Base-by-base conservation (phyloP, 148 eudicot genomes). In the Selenicereus undatus region DNA sequence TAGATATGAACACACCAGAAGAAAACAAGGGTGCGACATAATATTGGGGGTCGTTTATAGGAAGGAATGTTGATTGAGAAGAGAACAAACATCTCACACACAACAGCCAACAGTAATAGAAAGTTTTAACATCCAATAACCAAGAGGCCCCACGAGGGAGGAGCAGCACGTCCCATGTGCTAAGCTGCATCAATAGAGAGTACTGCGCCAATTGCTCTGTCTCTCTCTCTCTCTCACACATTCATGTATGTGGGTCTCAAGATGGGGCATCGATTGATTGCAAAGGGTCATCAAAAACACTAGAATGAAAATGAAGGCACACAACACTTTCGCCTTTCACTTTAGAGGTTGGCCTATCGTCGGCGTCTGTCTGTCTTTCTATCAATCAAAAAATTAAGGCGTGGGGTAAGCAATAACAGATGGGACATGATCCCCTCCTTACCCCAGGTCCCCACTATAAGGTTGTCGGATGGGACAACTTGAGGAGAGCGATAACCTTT, bases 91-190 rank as follows among this genome's bases (percentile, higher is more conserved):
- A 64, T 64, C 11, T 64, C 29, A 64, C 29, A 27, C 13, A 13
- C 29, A 64, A n/a, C 14, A 64, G 69, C 24, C 27, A 62, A 8
- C 22, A 8, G 52, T 62, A 17, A 21, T 26, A 14, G 29, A 5
- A 11, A 17, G 71, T 26, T 17, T 66, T 27, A 27, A 12, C 35
- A 12, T 66, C 71, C 35, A 66, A 10, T 11, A 27, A 11, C 18
- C 35, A 26, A 66, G 71, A 36, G 27, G 18, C 9, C 36, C 36
- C 71, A 66, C 30, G 71, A 66, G 71, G 35, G 18, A 45, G 39
- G 18, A 48, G 52, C 36, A 78, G 65, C 70, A 78, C 70, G 71
- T 39, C 54, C 52, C 85, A 83, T 79, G 85, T 83, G 82, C 82
- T 0, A 42, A 27, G 10, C 75, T 39, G 13, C 29, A 29, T 30